A percentile compares a stretch with the other conserved stretches of the same genome.
Evolutionary conservation across 768 basidiomycete genomes (phyloP).

Genomic region (Mycena indigotica): DNA sequence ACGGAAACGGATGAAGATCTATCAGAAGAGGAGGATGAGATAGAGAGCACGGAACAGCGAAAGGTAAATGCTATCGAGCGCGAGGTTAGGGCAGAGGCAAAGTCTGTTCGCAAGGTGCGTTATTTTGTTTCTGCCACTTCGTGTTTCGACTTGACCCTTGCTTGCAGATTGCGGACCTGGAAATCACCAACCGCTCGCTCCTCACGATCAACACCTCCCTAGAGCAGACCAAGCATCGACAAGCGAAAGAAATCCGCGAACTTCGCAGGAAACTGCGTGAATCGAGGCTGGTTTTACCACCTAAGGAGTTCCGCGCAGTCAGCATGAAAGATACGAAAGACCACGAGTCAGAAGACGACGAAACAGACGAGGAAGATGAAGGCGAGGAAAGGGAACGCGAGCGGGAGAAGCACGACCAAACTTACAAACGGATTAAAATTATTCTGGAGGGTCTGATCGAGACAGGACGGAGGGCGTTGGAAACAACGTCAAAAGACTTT

Average conservation of each 20-base stretch:
- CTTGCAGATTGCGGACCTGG: slow-evolving; percentile 87
- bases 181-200: slow-evolving; percentile 87
- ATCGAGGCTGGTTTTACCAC: slow-evolving; percentile 76
- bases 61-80: slow-evolving; percentile 27
- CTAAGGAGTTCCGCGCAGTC: slow-evolving; percentile 58
- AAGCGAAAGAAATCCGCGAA: slow-evolving; percentile 84
- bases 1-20: slow-evolving; percentile 33
- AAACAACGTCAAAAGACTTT: slow-evolving; percentile 56
- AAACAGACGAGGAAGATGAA: slow-evolving; percentile 47
- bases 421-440: slow-evolving; percentile 63
- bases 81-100: slow-evolving; percentile 70
- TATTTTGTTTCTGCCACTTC: background rate
- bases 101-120: slow-evolving; percentile 83
- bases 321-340: no score
- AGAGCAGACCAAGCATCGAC: slow-evolving; percentile 77
- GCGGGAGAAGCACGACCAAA: slow-evolving; percentile 48
- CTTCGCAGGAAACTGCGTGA: slow-evolving; percentile 82
- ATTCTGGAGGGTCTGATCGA: slow-evolving; percentile 65
- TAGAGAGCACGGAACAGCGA: slow-evolving; percentile 27
- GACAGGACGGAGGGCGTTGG: slow-evolving; percentile 62
- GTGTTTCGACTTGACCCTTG: background rate
- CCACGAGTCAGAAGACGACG: slow-evolving; percentile 47
- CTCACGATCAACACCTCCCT: slow-evolving; percentile 82
- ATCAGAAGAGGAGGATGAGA: slow-evolving; percentile 35
- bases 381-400: slow-evolving; percentile 38